Percentiles rank a stretch among this genome's conserved stretches.
phyloP scores from a whole-genome alignment of 2,329 filamentous ascomycete genomes.

The Diaporthe sp. region DNA sequence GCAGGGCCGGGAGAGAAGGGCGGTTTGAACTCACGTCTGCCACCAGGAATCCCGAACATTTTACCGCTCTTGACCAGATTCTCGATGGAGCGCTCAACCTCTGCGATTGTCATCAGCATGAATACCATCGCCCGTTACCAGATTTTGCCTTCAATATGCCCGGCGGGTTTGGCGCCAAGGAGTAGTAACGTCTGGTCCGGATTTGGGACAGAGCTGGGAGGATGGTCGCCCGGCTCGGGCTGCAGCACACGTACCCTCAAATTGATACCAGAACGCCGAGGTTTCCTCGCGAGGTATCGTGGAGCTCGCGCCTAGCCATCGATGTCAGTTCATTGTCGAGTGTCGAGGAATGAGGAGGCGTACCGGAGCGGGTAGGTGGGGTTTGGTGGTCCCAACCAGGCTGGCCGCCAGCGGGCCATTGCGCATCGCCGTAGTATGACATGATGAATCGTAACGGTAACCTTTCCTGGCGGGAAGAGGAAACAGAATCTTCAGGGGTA shows the following conservation, averaged over 20 bases:
- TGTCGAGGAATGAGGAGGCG: slow-evolving; percentile 24
- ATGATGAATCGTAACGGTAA: slow-evolving; percentile 33
- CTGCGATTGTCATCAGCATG: slow-evolving; percentile 58
- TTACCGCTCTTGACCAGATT: slow-evolving; percentile 98
- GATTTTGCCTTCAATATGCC: not conserved
- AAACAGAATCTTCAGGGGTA: slow-evolving; percentile 16
- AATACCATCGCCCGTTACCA: slow-evolving; percentile 16
- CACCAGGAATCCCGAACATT: slow-evolving; percentile 69
- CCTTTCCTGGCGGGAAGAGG: not conserved
- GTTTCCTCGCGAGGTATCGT: slow-evolving; percentile 47
- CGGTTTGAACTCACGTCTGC: slow-evolving; percentile 85
- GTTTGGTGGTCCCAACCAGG: slow-evolving; percentile 43
- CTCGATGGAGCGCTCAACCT: slow-evolving; percentile 95
- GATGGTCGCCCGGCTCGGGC: not conserved
- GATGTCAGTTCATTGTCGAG: slow-evolving; percentile 21
- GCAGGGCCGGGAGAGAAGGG: slow-evolving; percentile 65
- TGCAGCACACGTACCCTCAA: slow-evolving; percentile 49
- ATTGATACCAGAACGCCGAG: slow-evolving; percentile 47
- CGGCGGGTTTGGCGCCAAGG: not conserved
- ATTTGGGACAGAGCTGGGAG: not conserved
- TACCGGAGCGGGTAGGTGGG: slow-evolving; percentile 43
- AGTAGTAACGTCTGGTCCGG: not conserved
- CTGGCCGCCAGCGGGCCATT: slow-evolving; percentile 42
- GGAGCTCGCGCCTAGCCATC: slow-evolving; percentile 46
- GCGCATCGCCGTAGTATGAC: slow-evolving; percentile 44